Evolutionary conservation across 108 stramenopile genomes (phyloP), one percentile per base, ranked within the genome.

Genomic region (Epithemia pelagica): DNA sequence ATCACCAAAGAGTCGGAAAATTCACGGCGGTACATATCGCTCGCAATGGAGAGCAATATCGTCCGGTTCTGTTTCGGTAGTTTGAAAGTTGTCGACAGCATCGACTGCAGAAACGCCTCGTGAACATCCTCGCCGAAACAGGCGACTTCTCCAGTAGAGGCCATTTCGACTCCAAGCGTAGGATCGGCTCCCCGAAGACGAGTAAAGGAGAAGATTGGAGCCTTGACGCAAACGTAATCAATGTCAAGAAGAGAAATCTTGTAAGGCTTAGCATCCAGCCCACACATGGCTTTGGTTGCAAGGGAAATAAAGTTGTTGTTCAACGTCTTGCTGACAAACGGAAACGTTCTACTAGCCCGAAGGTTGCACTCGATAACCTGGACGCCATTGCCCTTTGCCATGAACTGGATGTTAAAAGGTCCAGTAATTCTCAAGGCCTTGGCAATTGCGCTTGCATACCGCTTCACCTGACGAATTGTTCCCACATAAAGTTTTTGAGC

Each of bases 271-370:
- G 93, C 86, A 65, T 87, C 87, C 21, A 66, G 75, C 64, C 83
- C 86, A 30, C 95, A 80, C 70, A 97, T 95, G 46, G 92, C 93
- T 58, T 82, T 91, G 37, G 98, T 98, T 54, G 98, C 98, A 24
- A 90, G 87, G 64, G 91, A 91, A 74, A 98, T 97, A 74, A 94
- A 99, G 69, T 99, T 95, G 63, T 95, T 96, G 51, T 94, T 95
- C 88, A 97, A 93, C 1, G 98, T 97, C 82, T 97, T 99, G 68
- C 94, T 95, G n/a, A 97, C 96, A 75, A 99, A 99, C 30, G 98
- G 98, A 85, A 97, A 97, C 2, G 96, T 94, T 55, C 98, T 84
- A 58, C 95, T 96, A 3, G 98, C 98, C 60, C 98, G 89, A 31
- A 99, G 83, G 78, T 99, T 99, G 80, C 95, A 96, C 71, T 99